phyloP scores from a whole-genome alignment of 768 basidiomycete genomes.

The Pisolithus microcarpus region DNA sequence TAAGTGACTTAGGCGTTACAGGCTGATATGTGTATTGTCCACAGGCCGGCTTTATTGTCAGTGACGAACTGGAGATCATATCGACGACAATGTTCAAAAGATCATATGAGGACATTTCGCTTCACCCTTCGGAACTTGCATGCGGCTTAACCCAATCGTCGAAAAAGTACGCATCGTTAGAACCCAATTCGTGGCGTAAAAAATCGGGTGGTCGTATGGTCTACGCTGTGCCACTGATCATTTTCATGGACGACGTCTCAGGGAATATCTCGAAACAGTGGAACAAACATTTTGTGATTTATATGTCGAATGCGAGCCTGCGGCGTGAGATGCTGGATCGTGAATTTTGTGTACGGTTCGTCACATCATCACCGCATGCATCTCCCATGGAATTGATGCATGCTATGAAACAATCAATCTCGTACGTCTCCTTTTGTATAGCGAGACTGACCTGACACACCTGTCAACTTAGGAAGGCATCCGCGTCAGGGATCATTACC shows the following conservation, averaged over 20 bases:
- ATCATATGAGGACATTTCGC: not conserved
- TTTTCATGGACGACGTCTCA: slow-evolving; percentile 32
- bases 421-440: slow-evolving; percentile 10
- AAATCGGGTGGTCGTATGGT: slow-evolving; percentile 15
- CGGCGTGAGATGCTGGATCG: slow-evolving; percentile 25
- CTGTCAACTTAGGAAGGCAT: slow-evolving; percentile 4
- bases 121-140: not conserved
- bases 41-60: too few species aligned
- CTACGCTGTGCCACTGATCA: slow-evolving; percentile 13
- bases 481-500: slow-evolving; percentile 3
- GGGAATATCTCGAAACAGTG: slow-evolving; percentile 32
- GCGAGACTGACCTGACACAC: not conserved
- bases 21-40: too few species aligned
- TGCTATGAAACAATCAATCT: slow-evolving; percentile 21
- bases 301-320: slow-evolving; percentile 27
- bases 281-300: slow-evolving; percentile 30
- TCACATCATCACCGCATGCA: slow-evolving; percentile 29
- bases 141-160: not conserved
- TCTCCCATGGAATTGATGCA: slow-evolving; percentile 27
- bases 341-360: slow-evolving; percentile 24
- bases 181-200: slow-evolving; percentile 12
- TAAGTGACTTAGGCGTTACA: too few species aligned
- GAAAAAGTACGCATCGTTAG: not conserved
- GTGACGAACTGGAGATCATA: too few species aligned
- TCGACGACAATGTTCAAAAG: not conserved